Percentiles rank a stretch among this genome's conserved stretches.
These are phyloP conservation scores for Ceratocystis destructans DNA, from an alignment of 2,329 filamentous ascomycete genomes.

Conservation along the genomic window DNA sequence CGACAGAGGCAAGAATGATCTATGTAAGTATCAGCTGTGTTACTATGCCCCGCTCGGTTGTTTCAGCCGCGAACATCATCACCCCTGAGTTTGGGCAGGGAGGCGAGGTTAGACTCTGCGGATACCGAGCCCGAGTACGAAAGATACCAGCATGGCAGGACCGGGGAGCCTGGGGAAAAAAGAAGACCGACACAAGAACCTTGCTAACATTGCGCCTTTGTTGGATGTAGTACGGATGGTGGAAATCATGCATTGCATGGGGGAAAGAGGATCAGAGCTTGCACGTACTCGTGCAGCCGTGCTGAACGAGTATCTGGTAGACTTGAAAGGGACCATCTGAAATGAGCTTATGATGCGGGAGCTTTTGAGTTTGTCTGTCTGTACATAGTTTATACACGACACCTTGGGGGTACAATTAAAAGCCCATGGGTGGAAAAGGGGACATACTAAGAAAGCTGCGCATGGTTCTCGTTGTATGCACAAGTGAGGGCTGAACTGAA, in stretches of 20 bases:
- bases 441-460: background rate
- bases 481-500: background rate
- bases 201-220: background rate
- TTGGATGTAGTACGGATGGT: conserved; percentile 43
- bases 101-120: background rate
- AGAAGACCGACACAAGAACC: background rate
- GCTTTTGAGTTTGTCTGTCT: background rate
- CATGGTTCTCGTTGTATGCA: background rate
- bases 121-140: background rate
- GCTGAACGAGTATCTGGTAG: conserved; percentile 37
- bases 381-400: no score
- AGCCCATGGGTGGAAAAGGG: background rate
- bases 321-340: conserved; percentile 9
- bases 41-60: background rate
- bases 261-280: conserved; percentile 43
- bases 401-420: no score
- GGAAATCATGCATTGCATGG: conserved; percentile 44
- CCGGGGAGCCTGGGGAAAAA: background rate
- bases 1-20: conserved; percentile 45
- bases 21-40: conserved; percentile 34
- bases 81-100: no score
- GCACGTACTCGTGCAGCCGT: conserved; percentile 46
- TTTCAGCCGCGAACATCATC: no score
- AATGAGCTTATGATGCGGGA: background rate
- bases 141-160: background rate